Evolutionary conservation across 2,329 filamentous ascomycete genomes (phyloP).

Genomic region (Gnomoniopsis smithogilvyi): DNA sequence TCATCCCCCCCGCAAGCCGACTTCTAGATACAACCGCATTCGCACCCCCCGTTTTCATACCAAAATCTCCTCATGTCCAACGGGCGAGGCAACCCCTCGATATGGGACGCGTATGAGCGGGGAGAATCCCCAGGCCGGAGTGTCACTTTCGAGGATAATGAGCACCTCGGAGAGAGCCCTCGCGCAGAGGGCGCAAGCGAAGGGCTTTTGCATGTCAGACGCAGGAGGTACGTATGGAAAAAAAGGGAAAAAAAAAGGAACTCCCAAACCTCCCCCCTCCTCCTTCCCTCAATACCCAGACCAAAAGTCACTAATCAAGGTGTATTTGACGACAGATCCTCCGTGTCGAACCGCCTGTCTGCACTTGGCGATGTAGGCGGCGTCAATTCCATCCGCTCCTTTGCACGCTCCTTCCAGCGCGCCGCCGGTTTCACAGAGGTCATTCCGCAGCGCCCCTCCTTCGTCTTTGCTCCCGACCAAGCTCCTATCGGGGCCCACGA

Average conservation of each 20-base stretch:
- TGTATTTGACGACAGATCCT: slow-evolving; percentile 43
- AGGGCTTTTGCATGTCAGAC: slow-evolving; percentile 25
- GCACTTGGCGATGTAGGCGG: slow-evolving; percentile 73
- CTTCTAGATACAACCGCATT: neutral
- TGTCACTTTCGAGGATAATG: slow-evolving; percentile 41
- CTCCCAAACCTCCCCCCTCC: slow-evolving; percentile 24
- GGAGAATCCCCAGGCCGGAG: slow-evolving; percentile 36
- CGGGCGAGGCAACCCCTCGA: slow-evolving; percentile 33
- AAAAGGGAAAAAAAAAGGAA: too few relatives aligned
- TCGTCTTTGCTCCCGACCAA: slow-evolving; percentile 62
- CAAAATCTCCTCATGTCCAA: slow-evolving; percentile 11
- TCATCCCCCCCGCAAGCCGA: neutral
- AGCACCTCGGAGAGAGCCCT: slow-evolving; percentile 37
- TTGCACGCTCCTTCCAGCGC: slow-evolving; percentile 87
- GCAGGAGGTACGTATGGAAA: slow-evolving; percentile 32
- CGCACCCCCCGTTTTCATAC: neutral
- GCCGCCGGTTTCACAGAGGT: slow-evolving; percentile 87
- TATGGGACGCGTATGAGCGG: slow-evolving; percentile 46
- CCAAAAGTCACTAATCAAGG: neutral
- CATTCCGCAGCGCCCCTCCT: slow-evolving; percentile 73
- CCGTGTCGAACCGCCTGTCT: slow-evolving; percentile 53
- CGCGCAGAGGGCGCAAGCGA: slow-evolving; percentile 28
- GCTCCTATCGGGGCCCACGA: slow-evolving; percentile 36
- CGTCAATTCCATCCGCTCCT: slow-evolving; percentile 91
- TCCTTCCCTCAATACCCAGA: neutral